Base-by-base conservation (phyloP, 306 rosid species). In the Lathyrus aphaca region DNA sequence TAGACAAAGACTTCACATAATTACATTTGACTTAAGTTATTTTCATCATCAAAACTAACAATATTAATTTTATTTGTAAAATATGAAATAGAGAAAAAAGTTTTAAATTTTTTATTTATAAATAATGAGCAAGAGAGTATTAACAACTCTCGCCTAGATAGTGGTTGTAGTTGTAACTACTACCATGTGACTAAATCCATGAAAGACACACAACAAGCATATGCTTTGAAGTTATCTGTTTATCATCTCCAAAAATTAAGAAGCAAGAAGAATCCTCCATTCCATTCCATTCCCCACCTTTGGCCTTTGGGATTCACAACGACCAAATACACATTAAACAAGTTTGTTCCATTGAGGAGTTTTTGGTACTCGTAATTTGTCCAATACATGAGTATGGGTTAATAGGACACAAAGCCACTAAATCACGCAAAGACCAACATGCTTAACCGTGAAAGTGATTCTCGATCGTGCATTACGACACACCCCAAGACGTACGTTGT, bases 361-460 rank as follows among this genome's bases (percentile, higher is more conserved):
- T 66, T 75, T 58, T 32, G 74, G 55, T 38, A 57, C 35, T 75
- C 48, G 55, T 29, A 50, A 12, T 55, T 66, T 66, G 51, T 74
- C 42, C 4, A 56, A 32, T 45, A 48, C 38, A 29, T 1, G 30
- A 14, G 63, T 56, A 71, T 48, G 51, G 50, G 46, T 50, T 63
- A 51, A 64, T 63, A 51, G 53, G 51, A 54, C 48, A 57, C 59
- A 40, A 0, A 40, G 57, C 40, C 72, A 76, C 66, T 49, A 66
- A 77, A 74, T 77, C 17, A 46, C 55, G 50, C 64, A 15, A 72
- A 77, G 61, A 82, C 87, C 81, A 77, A 82, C 85, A 85, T 85
- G 80, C 83, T 82, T 74, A 32, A 32, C 49, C 59, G n/a, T 80
- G 90, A 88, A 79, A 88, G 72, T 29, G 86, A 85, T 64, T 59